Conservation (phyloP, 2,329 filamentous ascomycete genomes). For the Aspergillus quadricinctus region DNA sequence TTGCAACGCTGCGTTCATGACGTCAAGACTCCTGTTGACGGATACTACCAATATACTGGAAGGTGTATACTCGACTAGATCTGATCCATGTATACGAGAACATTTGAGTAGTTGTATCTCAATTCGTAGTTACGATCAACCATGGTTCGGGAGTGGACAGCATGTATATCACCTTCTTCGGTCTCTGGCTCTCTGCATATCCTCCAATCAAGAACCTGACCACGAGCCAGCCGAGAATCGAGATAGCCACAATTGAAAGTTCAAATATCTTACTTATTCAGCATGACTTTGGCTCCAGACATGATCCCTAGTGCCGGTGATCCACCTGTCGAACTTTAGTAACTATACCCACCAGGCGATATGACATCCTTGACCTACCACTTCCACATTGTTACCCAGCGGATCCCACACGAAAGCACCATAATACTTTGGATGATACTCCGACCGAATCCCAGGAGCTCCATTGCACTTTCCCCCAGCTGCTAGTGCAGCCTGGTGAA, state of each 20-base stretch:
- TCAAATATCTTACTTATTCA: too few species aligned
- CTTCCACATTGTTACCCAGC: conserved; percentile 52
- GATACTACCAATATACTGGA: too few species aligned
- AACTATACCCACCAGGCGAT: neutral
- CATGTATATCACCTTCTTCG: too few species aligned
- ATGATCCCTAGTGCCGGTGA: neutral
- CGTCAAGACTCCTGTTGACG: neutral
- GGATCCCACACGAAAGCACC: conserved; percentile 50
- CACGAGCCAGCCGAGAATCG: neutral
- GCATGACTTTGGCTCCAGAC: neutral
- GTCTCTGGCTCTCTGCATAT: too few species aligned
- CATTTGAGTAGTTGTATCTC: too few species aligned
- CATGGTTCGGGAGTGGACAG: neutral
- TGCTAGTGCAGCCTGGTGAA: conserved; percentile 42
- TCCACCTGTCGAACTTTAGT: neutral
- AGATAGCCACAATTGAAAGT: too few species aligned
- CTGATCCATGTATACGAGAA: too few species aligned
- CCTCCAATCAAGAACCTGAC: neutral
- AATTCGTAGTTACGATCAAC: neutral
- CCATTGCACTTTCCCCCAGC: conserved; percentile 49
- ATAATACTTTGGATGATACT: conserved; percentile 49
- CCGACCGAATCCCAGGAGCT: conserved; percentile 41
- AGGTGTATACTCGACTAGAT: neutral
- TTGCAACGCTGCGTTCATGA: neutral
- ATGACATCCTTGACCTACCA: conserved; percentile 8